Base-by-base conservation (phyloP, 2,329 filamentous ascomycete species). In the Pestalotiopsis sp. region DNA sequence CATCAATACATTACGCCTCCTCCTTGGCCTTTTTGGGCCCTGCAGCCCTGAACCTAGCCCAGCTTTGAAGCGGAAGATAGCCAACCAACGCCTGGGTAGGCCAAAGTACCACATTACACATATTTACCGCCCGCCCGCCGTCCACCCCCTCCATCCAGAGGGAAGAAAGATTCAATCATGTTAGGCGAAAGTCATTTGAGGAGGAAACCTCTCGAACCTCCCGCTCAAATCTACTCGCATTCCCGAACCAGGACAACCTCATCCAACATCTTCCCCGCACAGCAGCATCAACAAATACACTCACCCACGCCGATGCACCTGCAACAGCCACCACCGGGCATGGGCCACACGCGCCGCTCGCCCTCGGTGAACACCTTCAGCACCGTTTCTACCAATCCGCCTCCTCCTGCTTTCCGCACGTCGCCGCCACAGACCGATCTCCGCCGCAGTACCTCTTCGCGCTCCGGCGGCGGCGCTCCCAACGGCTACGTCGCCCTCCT, bases 401-500 rank as follows among this genome's bases (percentile, higher is more conserved):
- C 84, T 73, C 89, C 85, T 73, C 87, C 83, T 71, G 86, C 83
- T 73, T 88, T 87, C 78, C 86, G 87, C 73, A 87, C 83, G 69
- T 85, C 89, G 69, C 59, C 59, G 36, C 83, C 85, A 72, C 85
- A 78, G 63, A 84, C 77, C 78, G 88, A 91, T 79, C 82, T 91
- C 63, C 91, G 92, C 70, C 90, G 94, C 73, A 97, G 93, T 36
- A 93, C 91, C 38, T 97, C 94, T 3, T 92, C 92, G 65, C 90
- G 93, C 75, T 97, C 93, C 25, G 88, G 87, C 61, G 78, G 80
- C 27, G 75, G 84, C 17, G 87, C 88, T 70, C 83, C 92, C 1
- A 87, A 87, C n/a, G 91, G 94, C 72, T 99, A 99, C 80, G 96
- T 99, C 65, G 95, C 96, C 45, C 87, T 98, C n/a, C 91, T 99